Percentiles rank a stretch among this genome's conserved stretches.
Conservation (phyloP, 2,329 filamentous ascomycete species). For the Teratosphaeriaceae sp. region DNA sequence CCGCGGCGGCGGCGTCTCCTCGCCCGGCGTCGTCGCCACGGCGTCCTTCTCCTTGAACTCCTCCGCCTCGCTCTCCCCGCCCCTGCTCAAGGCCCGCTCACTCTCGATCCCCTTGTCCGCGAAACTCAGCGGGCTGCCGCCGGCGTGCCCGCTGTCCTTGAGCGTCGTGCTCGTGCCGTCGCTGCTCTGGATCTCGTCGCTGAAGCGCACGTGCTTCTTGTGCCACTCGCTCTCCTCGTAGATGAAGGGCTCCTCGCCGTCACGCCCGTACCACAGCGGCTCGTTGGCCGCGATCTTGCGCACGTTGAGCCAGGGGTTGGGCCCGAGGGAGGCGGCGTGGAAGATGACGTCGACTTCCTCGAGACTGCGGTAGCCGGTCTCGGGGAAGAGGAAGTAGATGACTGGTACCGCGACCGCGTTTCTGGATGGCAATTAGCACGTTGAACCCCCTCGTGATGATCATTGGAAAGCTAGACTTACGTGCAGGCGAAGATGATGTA, state of each 20-base stretch:
- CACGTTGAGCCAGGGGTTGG: constrained; percentile 42
- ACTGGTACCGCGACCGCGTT: constrained; percentile 9
- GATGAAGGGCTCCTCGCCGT: constrained; percentile 49
- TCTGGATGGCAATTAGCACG: background rate
- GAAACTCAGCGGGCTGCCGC: constrained; percentile 27
- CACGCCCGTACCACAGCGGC: constrained; percentile 44
- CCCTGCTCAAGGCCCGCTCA: background rate
- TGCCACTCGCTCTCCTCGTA: constrained; percentile 39
- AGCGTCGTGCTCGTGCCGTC: constrained; percentile 20
- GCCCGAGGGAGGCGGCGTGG: constrained; percentile 34
- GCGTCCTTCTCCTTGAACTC: constrained; percentile 1
- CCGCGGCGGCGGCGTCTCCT: background rate
- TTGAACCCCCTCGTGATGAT: background rate
- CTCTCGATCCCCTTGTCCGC: too few relatives aligned
- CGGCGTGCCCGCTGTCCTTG: constrained; percentile 1
- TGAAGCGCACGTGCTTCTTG: constrained; percentile 24
- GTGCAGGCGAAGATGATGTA: constrained; percentile 40
- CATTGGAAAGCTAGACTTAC: constrained; percentile 11
- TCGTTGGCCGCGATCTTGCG: constrained; percentile 43
- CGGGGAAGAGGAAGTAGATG: constrained; percentile 54
- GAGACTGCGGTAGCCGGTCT: constrained; percentile 49
- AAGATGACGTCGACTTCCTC: constrained; percentile 68
- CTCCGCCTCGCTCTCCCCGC: background rate
- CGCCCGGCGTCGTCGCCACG: background rate
- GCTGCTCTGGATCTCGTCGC: constrained; percentile 20